phyloP scores from a whole-genome alignment of 352 stramenopile species.

The Hyphochytrium catenoides region DNA sequence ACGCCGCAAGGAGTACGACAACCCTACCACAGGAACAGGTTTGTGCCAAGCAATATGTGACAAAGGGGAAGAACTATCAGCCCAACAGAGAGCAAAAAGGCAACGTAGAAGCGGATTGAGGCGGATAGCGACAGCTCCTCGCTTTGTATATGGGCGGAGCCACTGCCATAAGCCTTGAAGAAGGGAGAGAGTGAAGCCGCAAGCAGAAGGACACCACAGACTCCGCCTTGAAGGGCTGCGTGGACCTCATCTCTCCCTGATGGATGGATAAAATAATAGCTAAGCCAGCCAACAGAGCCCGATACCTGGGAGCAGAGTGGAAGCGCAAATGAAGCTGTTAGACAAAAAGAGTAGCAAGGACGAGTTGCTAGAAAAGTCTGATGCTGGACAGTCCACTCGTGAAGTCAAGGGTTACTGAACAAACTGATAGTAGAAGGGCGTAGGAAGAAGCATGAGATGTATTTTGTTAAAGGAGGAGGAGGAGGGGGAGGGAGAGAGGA shows the following conservation, averaged over 20 bases:
- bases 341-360: neutral
- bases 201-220: slow-evolving; percentile 14
- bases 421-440: neutral
- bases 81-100: slow-evolving; percentile 19
- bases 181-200: neutral
- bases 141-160: slow-evolving; percentile 7
- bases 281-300: neutral
- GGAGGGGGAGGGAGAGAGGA: neutral
- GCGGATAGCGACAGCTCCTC: slow-evolving; percentile 20
- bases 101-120: slow-evolving; percentile 24
- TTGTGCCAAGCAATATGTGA: neutral
- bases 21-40: slow-evolving; percentile 12
- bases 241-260: slow-evolving; percentile 9
- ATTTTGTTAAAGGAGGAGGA: neutral
- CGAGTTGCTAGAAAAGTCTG: neutral
- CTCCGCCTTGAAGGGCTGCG: slow-evolving; percentile 1
- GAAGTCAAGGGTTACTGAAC: neutral
- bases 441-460: neutral
- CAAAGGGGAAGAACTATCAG: slow-evolving; percentile 15
- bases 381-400: neutral
- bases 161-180: slow-evolving; percentile 4
- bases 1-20: slow-evolving; percentile 11
- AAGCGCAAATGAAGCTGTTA: neutral
- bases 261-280: slow-evolving; percentile 9
- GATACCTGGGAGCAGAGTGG: neutral